A percentile compares a stretch with the other conserved stretches of the same genome.
Evolutionary conservation across 2,329 filamentous ascomycete species (phyloP).

Genomic region (Aspergillus felis): DNA sequence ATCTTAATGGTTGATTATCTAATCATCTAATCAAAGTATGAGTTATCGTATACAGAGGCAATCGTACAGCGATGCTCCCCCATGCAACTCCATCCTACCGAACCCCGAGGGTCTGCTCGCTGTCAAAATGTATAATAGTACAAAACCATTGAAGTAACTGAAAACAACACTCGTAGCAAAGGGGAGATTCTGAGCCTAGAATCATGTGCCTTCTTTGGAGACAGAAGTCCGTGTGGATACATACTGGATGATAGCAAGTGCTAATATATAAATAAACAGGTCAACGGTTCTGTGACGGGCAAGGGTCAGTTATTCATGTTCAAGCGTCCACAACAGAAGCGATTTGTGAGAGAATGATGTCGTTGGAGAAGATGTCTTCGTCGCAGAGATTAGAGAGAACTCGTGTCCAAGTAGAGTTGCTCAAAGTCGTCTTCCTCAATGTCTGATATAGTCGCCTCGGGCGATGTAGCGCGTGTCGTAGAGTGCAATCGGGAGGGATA

Average conservation of each 20-base stretch:
- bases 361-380: not conserved
- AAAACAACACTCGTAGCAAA: not conserved
- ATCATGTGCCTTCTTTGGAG: not conserved
- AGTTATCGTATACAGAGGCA: not conserved
- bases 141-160: not conserved
- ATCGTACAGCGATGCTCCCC: not conserved
- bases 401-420: constrained; percentile 29
- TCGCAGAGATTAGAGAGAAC: constrained; percentile 18
- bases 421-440: constrained; percentile 31
- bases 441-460: constrained; percentile 34
- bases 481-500: constrained; percentile 14
- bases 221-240: not conserved
- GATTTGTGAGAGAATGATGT: not conserved
- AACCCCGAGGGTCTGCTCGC: not conserved
- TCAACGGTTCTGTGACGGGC: not conserved
- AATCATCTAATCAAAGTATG: constrained; percentile 6
- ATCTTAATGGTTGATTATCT: constrained; percentile 12
- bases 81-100: not conserved
- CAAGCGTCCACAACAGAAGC: not conserved
- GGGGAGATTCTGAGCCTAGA: not conserved
- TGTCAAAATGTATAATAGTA: not conserved
- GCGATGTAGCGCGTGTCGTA: constrained; percentile 19
- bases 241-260: not conserved
- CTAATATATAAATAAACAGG: not conserved
- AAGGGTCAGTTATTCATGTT: not conserved